Percentiles rank a stretch among this genome's conserved stretches.
Evolutionary conservation across 1,284 basidiomycete species (phyloP).

Genomic region (Cryptococcus hybrid): DNA sequence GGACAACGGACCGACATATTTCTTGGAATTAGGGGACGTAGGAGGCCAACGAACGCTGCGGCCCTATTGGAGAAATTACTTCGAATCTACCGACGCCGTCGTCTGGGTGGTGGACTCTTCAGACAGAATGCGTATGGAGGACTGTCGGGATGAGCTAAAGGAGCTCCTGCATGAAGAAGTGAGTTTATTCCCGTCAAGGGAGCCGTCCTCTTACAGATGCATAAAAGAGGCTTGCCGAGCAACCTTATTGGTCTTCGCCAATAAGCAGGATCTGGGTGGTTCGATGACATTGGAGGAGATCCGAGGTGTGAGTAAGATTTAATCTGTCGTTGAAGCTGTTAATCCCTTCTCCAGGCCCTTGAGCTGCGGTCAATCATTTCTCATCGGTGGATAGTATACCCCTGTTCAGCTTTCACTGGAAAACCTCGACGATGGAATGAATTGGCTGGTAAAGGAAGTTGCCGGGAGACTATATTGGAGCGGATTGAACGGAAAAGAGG

Average conservation of each 20-base stretch:
- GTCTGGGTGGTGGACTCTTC: slow-evolving; percentile 99
- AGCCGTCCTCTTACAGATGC: not conserved
- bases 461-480: slow-evolving; percentile 60
- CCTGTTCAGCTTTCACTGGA: slow-evolving; percentile 91
- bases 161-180: slow-evolving; percentile 89
- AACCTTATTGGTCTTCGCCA: slow-evolving; percentile 95
- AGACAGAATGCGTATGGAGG: slow-evolving; percentile 81
- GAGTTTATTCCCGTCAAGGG: slow-evolving; percentile 42
- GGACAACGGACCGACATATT: not conserved
- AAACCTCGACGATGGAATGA: slow-evolving; percentile 78
- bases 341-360: slow-evolving; percentile 60
- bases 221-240: slow-evolving; percentile 79
- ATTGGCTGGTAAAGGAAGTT: slow-evolving; percentile 94
- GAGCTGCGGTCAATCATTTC: slow-evolving; percentile 72
- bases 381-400: slow-evolving; percentile 86
- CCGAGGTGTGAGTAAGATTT: slow-evolving; percentile 60
- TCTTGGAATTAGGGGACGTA: slow-evolving; percentile 75
- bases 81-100: slow-evolving; percentile 96
- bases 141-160: slow-evolving; percentile 85
- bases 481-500: slow-evolving; percentile 11
- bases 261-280: slow-evolving; percentile 94
- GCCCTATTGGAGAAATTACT: slow-evolving; percentile 99
- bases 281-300: slow-evolving; percentile 83
- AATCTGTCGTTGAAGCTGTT: not conserved
- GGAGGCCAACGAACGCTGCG: slow-evolving; percentile 93